Conservation (phyloP, 768 basidiomycete genomes). For the Lepiota subincarnata region DNA sequence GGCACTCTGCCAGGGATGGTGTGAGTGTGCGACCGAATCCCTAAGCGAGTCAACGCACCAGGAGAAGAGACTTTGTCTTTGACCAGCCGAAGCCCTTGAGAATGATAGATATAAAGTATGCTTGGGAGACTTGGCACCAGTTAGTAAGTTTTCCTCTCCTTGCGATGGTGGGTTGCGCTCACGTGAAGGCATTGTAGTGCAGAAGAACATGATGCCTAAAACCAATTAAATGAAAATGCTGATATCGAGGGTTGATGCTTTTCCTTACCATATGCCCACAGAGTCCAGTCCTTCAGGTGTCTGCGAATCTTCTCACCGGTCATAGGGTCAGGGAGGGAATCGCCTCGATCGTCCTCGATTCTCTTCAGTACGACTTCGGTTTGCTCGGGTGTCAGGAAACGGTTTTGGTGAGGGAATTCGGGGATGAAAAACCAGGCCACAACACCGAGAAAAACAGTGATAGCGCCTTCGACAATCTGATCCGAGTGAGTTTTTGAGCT, state of each 20-base stretch:
- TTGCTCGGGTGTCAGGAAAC: conserved; percentile 24
- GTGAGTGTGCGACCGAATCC: not conserved
- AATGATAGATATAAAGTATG: conserved; percentile 16
- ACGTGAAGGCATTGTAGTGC: conserved; percentile 25
- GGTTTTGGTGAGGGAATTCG: conserved; percentile 24
- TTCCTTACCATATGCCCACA: conserved; percentile 26
- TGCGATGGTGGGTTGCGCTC: conserved; percentile 9
- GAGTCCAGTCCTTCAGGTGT: conserved; percentile 30
- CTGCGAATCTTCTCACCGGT: conserved; percentile 21
- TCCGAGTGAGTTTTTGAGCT: not conserved
- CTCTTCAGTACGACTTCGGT: conserved; percentile 25
- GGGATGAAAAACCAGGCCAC: conserved; percentile 21
- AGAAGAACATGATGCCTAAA: conserved; percentile 27
- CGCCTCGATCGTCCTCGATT: conserved; percentile 28
- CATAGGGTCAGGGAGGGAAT: conserved; percentile 27
- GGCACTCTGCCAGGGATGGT: conserved; percentile 3
- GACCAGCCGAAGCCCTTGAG: conserved; percentile 11
- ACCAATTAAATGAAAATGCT: conserved; percentile 9
- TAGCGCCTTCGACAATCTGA: conserved; percentile 24
- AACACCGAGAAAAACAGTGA: conserved; percentile 21
- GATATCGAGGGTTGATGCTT: too few relatives aligned
- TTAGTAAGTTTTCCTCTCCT: not conserved
- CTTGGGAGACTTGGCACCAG: not conserved
- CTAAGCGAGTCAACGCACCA: not conserved
- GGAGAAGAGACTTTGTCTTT: conserved; percentile 6